Conservation (phyloP, 129 eudicot genomes). For the Flaveria ramosissima region DNA sequence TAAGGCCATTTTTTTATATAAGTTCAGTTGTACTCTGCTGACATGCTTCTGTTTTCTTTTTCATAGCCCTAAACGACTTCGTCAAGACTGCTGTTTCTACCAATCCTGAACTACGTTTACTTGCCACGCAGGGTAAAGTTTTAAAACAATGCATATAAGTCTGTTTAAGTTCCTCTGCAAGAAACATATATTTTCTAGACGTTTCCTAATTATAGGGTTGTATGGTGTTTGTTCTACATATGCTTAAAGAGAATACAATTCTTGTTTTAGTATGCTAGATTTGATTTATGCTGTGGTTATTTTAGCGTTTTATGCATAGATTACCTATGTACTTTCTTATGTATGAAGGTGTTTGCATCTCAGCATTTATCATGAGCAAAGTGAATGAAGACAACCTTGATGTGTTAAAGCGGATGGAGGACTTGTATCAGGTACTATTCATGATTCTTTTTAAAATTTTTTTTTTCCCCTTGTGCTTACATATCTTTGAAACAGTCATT, state of each 20-base stretch:
- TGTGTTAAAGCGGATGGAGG: conserved; percentile 59
- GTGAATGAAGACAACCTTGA: conserved; percentile 38
- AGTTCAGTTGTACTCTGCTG: neutral
- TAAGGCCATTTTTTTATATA: neutral
- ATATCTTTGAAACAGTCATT: neutral
- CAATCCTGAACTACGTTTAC: conserved; percentile 60
- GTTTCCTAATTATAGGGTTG: neutral
- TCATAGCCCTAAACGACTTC: conserved; percentile 38
- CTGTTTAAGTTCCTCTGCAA: neutral
- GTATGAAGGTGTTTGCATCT: conserved; percentile 71
- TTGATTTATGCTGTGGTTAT: neutral
- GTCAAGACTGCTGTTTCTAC: conserved; percentile 53
- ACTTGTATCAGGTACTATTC: conserved; percentile 65
- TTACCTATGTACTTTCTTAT: neutral
- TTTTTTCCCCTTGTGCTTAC: neutral
- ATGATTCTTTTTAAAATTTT: neutral
- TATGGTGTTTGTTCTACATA: neutral
- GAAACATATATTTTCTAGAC: neutral
- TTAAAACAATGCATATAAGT: neutral
- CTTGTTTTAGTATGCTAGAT: neutral
- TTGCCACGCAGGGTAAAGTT: conserved; percentile 70
- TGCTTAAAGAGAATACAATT: neutral
- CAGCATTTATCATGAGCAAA: conserved; percentile 48
- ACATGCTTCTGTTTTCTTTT: neutral
- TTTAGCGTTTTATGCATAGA: neutral